A percentile compares a stretch with the other conserved stretches of the same genome.
phyloP scores from a whole-genome alignment of 208 protist species.

The Trypanosoma theileri region DNA sequence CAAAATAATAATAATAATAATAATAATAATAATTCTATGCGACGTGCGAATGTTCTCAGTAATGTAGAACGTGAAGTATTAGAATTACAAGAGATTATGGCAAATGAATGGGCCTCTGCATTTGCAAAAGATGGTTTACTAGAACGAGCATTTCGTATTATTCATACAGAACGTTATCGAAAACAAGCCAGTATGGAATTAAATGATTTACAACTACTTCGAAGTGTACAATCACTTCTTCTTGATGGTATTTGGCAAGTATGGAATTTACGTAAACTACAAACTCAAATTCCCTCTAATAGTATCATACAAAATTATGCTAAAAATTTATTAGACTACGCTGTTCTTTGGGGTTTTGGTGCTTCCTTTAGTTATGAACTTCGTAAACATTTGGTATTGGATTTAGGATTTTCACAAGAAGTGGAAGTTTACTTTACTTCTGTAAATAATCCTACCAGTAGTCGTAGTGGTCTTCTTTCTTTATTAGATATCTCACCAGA shows the following conservation, averaged over 20 bases:
- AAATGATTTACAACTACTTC: constrained; percentile 82
- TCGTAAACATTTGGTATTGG: constrained; percentile 56
- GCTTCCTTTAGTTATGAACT: constrained; percentile 65
- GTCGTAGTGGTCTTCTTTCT: constrained; percentile 12
- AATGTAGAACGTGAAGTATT: constrained; percentile 48
- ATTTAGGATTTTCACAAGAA: constrained; percentile 50
- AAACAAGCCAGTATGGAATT: constrained; percentile 94
- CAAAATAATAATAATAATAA: not conserved
- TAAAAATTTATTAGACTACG: constrained; percentile 85
- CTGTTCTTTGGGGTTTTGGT: constrained; percentile 96
- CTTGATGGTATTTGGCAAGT: constrained; percentile 86
- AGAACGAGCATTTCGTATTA: constrained; percentile 65
- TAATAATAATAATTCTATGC: not conserved
- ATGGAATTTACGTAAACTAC: constrained; percentile 87
- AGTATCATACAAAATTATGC: constrained; percentile 53
- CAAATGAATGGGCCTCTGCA: constrained; percentile 66
- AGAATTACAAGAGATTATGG: constrained; percentile 85
- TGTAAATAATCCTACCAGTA: not conserved
- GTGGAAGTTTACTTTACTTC: constrained; percentile 15
- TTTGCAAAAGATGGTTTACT: constrained; percentile 89
- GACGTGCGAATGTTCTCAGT: not conserved
- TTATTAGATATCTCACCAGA: constrained; percentile 89
- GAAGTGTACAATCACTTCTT: constrained; percentile 93
- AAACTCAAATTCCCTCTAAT: constrained; percentile 34
- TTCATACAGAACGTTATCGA: constrained; percentile 59